Evolutionary conservation across 768 basidiomycete genomes (phyloP).

Genomic region (Leccinum longicurvipes): DNA sequence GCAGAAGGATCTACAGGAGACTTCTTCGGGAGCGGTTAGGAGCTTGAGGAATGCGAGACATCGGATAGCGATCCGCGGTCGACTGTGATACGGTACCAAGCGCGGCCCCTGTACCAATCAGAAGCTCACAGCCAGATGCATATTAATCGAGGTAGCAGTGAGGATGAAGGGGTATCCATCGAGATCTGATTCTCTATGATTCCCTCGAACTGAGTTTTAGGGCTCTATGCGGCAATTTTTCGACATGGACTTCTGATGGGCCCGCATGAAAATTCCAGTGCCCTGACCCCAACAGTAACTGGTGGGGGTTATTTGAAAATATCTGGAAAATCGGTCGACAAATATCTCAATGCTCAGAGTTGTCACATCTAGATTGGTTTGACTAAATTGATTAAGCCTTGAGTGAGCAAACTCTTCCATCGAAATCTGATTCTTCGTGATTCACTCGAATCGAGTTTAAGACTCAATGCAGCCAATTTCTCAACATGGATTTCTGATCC

Average conservation of each 20-base stretch:
- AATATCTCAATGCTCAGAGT: neutral
- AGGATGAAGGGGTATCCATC: no score
- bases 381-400: neutral
- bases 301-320: neutral
- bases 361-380: no score
- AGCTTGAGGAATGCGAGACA: neutral
- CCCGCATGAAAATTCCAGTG: neutral
- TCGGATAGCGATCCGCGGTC: neutral
- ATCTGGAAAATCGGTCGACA: neutral
- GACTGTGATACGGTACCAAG: neutral
- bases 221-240: no score
- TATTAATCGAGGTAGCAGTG: neutral
- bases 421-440: no score
- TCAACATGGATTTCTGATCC: neutral
- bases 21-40: neutral
- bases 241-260: neutral
- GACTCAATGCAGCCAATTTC: neutral
- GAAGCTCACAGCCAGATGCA: neutral
- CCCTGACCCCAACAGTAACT: neutral
- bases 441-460: no score
- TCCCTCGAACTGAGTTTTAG: neutral
- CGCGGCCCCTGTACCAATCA: neutral
- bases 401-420: no score
- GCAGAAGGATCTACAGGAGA: neutral
- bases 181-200: neutral